Conservation (phyloP, 495 filamentous ascomycete species). For the Penicillium lagena region DNA sequence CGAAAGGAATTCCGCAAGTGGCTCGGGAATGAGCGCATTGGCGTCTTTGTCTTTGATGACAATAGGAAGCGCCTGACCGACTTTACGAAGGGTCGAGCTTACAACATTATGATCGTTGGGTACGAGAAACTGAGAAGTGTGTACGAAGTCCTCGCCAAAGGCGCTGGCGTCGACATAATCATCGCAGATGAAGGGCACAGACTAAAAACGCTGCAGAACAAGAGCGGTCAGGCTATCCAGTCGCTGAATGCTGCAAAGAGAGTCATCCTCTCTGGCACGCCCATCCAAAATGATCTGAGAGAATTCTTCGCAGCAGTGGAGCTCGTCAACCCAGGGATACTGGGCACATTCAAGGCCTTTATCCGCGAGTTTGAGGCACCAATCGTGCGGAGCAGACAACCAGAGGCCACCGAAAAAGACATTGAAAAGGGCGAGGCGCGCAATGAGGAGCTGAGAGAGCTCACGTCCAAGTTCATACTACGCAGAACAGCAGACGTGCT, state of each 20-base stretch:
- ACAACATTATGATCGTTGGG: conserved; percentile 76
- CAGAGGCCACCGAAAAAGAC: conserved; percentile 58
- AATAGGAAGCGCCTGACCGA: conserved; percentile 61
- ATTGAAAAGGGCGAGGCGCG: conserved; percentile 68
- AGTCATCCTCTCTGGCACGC: conserved; percentile 70
- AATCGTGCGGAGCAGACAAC: conserved; percentile 67
- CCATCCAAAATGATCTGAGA: conserved; percentile 73
- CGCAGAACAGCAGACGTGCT: conserved; percentile 71
- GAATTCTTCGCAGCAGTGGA: conserved; percentile 78
- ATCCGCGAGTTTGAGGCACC: conserved; percentile 67
- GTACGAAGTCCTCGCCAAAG: conserved; percentile 59
- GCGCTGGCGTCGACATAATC: conserved; percentile 65
- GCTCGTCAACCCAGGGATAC: conserved; percentile 69
- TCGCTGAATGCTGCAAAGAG: conserved; percentile 61
- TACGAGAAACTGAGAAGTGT: conserved; percentile 73
- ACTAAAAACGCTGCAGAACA: conserved; percentile 77
- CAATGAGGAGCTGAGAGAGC: conserved; percentile 58
- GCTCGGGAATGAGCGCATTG: conserved; percentile 72
- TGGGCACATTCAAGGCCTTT: conserved; percentile 63
- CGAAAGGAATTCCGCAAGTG: conserved; percentile 74
- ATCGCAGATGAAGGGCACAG: conserved; percentile 79
- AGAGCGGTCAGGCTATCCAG: conserved; percentile 69
- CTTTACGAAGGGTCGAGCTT: conserved; percentile 70
- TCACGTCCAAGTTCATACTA: conserved; percentile 70
- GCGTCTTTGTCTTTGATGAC: conserved; percentile 66